A percentile compares a stretch with the other conserved stretches of the same genome.
These are phyloP conservation scores for Lolium multiflorum DNA, from an alignment of 176 grass and related monocot genomes.

Conservation along the genomic window DNA sequence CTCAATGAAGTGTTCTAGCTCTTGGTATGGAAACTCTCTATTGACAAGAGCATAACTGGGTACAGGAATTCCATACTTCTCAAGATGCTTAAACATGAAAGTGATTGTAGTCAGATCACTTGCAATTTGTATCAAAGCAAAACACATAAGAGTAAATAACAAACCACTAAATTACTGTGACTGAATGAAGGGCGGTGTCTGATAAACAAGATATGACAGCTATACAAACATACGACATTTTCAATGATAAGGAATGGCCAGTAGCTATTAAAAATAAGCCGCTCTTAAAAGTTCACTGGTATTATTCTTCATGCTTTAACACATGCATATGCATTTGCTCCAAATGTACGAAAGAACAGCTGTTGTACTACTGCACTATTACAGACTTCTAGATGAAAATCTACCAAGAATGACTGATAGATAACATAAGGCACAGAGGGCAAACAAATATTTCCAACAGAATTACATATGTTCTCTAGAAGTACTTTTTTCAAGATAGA, in stretches of 20 bases:
- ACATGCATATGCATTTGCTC: neutral
- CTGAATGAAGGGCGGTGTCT: neutral
- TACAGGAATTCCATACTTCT: constrained; percentile 85
- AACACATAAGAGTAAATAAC: neutral
- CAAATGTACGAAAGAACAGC: neutral
- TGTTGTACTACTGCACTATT: neutral
- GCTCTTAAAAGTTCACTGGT: neutral
- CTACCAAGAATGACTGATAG: neutral
- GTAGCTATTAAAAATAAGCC: constrained; percentile 18
- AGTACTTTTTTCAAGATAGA: neutral
- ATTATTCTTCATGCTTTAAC: constrained; percentile 11
- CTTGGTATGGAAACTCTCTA: constrained; percentile 96
- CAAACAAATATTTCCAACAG: neutral
- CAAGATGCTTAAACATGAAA: constrained; percentile 69
- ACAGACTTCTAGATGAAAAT: neutral
- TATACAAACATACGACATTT: constrained; percentile 5
- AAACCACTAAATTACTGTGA: neutral
- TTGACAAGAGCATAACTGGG: constrained; percentile 93
- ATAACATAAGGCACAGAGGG: constrained; percentile 9
- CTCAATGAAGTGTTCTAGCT: constrained; percentile 88
- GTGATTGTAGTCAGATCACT: constrained; percentile 42
- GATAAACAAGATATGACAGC: constrained; percentile 19
- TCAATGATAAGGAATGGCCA: neutral
- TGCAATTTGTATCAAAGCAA: constrained; percentile 6
- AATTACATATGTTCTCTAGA: neutral